Base-by-base conservation (phyloP, 768 basidiomycete genomes). In the Phaeolepiota aurea region DNA sequence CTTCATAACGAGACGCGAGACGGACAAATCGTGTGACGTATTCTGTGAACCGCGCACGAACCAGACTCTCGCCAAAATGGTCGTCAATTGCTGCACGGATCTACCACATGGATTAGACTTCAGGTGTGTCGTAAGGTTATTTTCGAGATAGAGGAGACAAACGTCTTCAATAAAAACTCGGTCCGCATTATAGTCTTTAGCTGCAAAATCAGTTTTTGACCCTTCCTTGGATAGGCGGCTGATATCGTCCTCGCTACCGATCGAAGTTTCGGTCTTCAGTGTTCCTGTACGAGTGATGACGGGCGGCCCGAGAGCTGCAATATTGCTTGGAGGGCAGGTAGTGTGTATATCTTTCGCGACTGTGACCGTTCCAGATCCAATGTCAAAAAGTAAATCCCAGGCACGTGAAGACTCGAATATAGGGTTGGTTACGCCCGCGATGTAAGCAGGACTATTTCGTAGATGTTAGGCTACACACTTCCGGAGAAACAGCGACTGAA, bases 361-460 rank as follows among this genome's bases (percentile, higher is more conserved):
- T 2, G 81, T 81, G 43, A 99, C 87, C 25, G 77, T 80, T 7
- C 89, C 89, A 0, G 80, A 77, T 36, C 88, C 84, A 46, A 97
- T 80, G 55, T 98, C 91, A 58, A 94, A 87, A 30, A 97, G 68
- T 5, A 99, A 66, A 58, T 99, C 96, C 96, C 96, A 99, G 10
- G 77, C 72, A 0, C 82, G 78, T 0, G 84, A 76, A 1, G 83
- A 69, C 53, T 94, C 90, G 61, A 97, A 97, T 34, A 97, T 91
- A 2, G 93, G 96, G 53, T 99, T 99, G 1, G 89, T 93, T 2
- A 98, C 94, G 1, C 96, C 96, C 7, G 93, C 96, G 39, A 99
- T 92, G 55, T 83, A 99, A 10, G 89, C 94, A 3, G 87, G 82
- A 28, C 90, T 91, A 48, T 28, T 23, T n/a, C 3, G 38, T 47